These are phyloP conservation scores for Cutaneotrichosporon mucoides DNA, from an alignment of 1,284 basidiomycete species.

Conservation along the genomic window DNA sequence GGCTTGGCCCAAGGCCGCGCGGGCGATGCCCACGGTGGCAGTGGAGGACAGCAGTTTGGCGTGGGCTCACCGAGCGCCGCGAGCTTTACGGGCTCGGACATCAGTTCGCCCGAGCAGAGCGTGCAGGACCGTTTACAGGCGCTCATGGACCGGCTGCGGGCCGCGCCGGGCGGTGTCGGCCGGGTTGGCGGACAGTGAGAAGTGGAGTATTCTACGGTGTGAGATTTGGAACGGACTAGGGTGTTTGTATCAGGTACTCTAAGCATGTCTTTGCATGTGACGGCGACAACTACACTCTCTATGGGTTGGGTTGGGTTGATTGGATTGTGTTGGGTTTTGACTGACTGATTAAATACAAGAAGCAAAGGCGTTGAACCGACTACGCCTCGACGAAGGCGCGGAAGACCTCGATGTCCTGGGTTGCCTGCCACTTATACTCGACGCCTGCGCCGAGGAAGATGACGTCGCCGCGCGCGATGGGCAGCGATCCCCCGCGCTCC, in stretches of 20 bases:
- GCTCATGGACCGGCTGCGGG: constrained; percentile 38
- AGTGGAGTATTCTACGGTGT: too few relatives aligned
- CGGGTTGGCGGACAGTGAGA: background rate
- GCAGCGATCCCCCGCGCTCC: constrained; percentile 42
- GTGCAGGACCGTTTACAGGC: constrained; percentile 46
- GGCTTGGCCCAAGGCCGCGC: background rate
- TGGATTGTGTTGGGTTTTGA: too few relatives aligned
- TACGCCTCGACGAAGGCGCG: constrained; percentile 65
- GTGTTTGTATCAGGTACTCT: too few relatives aligned
- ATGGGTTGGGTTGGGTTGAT: too few relatives aligned
- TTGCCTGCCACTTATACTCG: constrained; percentile 54
- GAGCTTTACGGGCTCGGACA: constrained; percentile 24
- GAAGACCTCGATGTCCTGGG: constrained; percentile 58
- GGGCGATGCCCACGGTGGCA: too few relatives aligned
- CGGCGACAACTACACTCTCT: background rate
- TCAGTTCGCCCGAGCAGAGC: constrained; percentile 13
- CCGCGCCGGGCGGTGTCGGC: constrained; percentile 19
- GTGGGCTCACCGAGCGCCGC: constrained; percentile 22
- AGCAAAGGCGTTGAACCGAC: background rate
- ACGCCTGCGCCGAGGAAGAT: constrained; percentile 77
- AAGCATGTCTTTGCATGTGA: background rate
- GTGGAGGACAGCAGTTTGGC: too few relatives aligned
- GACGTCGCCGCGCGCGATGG: constrained; percentile 66
- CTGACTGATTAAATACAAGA: too few relatives aligned
- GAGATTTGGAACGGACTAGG: too few relatives aligned